Evolutionary conservation across 306 rosid genomes (phyloP).

Genomic region (Parietaria judaica): DNA sequence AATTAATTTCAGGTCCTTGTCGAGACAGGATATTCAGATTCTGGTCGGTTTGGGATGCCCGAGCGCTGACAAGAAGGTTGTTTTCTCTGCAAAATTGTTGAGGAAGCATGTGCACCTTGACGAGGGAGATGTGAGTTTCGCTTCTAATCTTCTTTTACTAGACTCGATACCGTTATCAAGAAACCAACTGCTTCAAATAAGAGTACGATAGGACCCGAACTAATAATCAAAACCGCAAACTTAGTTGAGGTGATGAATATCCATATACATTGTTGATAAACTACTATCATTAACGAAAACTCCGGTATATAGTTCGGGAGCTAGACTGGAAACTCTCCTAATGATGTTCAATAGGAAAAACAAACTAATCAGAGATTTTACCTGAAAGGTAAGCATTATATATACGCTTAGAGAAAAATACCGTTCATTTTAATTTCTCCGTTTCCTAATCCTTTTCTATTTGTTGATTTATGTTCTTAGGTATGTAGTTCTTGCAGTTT

Average conservation of each 20-base stretch:
- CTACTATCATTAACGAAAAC: too few species aligned
- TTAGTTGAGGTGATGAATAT: too few species aligned
- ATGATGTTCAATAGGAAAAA: too few species aligned
- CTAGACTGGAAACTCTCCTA: too few species aligned
- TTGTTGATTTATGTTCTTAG: conserved; percentile 39
- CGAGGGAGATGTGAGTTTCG: conserved; percentile 88
- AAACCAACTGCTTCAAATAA: too few species aligned
- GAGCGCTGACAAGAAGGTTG: conserved; percentile 70
- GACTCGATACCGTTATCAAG: neutral
- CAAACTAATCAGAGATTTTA: too few species aligned
- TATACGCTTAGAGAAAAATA: too few species aligned
- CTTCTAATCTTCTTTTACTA: neutral
- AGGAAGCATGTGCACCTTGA: conserved; percentile 85
- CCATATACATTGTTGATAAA: too few species aligned
- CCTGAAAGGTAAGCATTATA: too few species aligned
- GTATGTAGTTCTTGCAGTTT: conserved; percentile 99
- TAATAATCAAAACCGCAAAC: too few species aligned
- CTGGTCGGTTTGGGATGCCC: conserved; percentile 97
- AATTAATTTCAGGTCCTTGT: conserved; percentile 74
- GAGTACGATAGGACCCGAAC: too few species aligned
- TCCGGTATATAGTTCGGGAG: too few species aligned
- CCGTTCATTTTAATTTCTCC: neutral
- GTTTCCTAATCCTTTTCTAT: neutral
- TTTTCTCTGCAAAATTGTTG: conserved; percentile 80
- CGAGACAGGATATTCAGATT: conserved; percentile 71